Evolutionary conservation across 352 stramenopile species (phyloP).

Genomic region (Phytophthora agathidicida): DNA sequence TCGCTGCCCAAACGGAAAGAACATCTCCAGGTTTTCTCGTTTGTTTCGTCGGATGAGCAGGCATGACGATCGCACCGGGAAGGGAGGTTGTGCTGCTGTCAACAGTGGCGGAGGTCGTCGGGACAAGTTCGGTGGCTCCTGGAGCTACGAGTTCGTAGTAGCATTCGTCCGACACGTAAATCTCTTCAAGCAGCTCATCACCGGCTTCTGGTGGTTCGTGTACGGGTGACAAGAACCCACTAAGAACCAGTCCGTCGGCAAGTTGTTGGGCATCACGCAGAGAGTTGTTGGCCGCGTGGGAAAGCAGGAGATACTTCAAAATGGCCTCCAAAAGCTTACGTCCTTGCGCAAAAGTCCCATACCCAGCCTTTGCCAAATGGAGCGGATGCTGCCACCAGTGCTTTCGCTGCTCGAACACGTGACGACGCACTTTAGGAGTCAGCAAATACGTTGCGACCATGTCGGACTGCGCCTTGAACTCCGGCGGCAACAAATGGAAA

Average conservation of each 20-base stretch:
- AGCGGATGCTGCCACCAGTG: constrained; percentile 42
- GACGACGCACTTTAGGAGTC: constrained; percentile 28
- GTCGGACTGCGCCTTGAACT: constrained; percentile 40
- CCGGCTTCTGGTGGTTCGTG: constrained; percentile 24
- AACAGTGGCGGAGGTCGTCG: constrained; percentile 19
- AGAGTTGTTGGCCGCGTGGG: constrained; percentile 35
- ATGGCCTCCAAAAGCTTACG: constrained; percentile 42
- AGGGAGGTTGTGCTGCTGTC: constrained; percentile 7
- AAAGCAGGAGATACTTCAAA: constrained; percentile 32
- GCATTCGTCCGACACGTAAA: constrained; percentile 37
- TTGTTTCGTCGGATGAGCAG: constrained; percentile 11
- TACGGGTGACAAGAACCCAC: constrained; percentile 38
- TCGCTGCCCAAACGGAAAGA: constrained; percentile 45
- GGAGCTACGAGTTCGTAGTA: constrained; percentile 65
- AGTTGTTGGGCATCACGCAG: constrained; percentile 35
- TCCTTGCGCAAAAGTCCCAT: constrained; percentile 44
- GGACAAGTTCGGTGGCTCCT: constrained; percentile 17
- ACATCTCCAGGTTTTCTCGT: neutral
- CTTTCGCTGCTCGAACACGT: constrained; percentile 31
- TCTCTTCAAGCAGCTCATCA: constrained; percentile 21
- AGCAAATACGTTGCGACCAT: constrained; percentile 43
- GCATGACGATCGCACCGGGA: constrained; percentile 18
- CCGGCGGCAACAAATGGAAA: constrained; percentile 37
- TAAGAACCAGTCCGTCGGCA: constrained; percentile 40
- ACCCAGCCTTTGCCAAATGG: constrained; percentile 22